Evolutionary conservation across 1,284 basidiomycete species (phyloP), one percentile per base, ranked within the genome.

Genomic region (Ceratobasidium sp.): DNA sequence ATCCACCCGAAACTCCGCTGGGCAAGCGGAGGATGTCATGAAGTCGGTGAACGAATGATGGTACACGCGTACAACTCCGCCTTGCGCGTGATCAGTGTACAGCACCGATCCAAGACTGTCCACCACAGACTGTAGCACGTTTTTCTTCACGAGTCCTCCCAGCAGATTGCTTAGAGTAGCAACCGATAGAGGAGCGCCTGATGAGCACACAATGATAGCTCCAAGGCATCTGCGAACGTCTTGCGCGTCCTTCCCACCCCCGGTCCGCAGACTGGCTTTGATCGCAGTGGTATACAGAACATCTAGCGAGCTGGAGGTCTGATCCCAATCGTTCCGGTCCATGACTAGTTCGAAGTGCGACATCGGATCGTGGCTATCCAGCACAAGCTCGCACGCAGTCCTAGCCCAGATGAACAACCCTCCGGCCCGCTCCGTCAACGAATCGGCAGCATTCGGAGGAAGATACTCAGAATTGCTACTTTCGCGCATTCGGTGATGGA

Each of bases 341-440:
- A 47, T 31, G 50, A 31, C 33, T 24, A 24, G 17, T 11, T 17
- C 45, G 8, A 36, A 50, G 15, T 29, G 63, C 7, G 15, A 11
- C 8, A 7, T 11, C 19, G 67, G 54, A 33, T 56, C 36, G 11
- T 47, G 9, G 2, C 22, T 27, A 3, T 53, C n/a, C 3, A 54
- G 17, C 14, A 76, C 59, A n/a, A 62, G 47, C n/a, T 48, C 24
- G 27, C 41, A 51, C n/a, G 57, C 72, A 6, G 73, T 76, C 22
- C 19, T 9, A 17, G 72, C 75, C 72, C 64, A 76, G 14, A 74
- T 41, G 22, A 74, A 76, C 2, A 63, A 53, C 7, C 64, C 75
- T 6, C 48, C 31, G 1, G 75, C 53, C n/a, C 22, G 9, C 1
- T 36, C 22, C 11, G 47, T 45, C 9, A 76, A 29, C 2, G 6